Base-by-base conservation (phyloP, 2,329 filamentous ascomycete species). In the Erysiphe pulchra region DNA sequence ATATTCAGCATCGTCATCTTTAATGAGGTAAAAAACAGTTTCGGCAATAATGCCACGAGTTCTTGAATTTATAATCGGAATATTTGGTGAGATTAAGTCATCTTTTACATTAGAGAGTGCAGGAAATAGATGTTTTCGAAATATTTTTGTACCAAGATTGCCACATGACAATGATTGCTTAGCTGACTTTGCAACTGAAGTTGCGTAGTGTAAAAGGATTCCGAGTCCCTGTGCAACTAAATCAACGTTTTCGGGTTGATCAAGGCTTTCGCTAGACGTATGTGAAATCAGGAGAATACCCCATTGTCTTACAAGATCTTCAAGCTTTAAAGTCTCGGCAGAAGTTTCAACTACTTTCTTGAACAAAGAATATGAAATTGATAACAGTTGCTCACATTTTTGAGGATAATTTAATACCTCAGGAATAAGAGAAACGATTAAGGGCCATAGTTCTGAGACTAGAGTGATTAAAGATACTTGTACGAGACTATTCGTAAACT, bases 121-220 rank as follows among this genome's bases (percentile, higher is more conserved):
- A 0, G 80, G 78, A 51, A 83, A 83, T 0, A 85, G 62, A 53
- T 79, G 76, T 46, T 63, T 69, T 55, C 67, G 70, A 52, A 84
- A 73, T 1, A 85, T 56, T 2, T 61, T 60, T 45, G 64, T 62
- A 10, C 67, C 63, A 42, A 71, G 57, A n/a, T 58, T 54, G 42
- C 63, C 63, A 50, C 53, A 54, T 12, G 51, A 47, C 13, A 57
- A 28, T 18, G 47, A 40, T 45, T 55, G 51, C 36, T 54, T 50
- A 30, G 50, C 52, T 24, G 48, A 49, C 45, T 56, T 55, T 31
- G 52, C 53, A 40, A 52, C 51, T n/a, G 47, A 48, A 51, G 57
- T 51, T 30, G 59, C 61, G 48, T 50, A 56, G 36, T 53, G 52
- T 2, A 62, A 46, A 30, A 63, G 52, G 46, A 61, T 61, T 13